A percentile compares a stretch with the other conserved stretches of the same genome.
These are phyloP conservation scores for Salix suchowensis DNA, from an alignment of 345 rosid species.

Conservation along the genomic window DNA sequence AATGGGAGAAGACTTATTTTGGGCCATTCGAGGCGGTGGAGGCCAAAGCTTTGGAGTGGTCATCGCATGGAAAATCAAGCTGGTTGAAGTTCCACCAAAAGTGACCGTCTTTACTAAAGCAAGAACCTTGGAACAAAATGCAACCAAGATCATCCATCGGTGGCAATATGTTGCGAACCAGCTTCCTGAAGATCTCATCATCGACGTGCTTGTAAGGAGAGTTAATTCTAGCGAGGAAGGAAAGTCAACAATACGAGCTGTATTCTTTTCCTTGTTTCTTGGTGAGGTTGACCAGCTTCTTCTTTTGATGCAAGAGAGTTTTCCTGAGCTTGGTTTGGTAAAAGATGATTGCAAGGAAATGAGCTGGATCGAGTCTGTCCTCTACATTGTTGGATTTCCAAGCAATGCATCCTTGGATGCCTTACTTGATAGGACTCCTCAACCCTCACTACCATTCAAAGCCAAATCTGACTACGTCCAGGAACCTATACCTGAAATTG, in stretches of 20 bases:
- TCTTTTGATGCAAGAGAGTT: not conserved
- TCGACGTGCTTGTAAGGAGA: slow-evolving; percentile 19
- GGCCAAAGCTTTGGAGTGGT: slow-evolving; percentile 70
- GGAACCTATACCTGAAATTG: slow-evolving; percentile 28
- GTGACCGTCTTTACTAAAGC: no score
- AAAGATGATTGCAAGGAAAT: no score
- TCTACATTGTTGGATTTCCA: no score
- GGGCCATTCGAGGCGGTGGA: slow-evolving; percentile 74
- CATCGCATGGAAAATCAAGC: slow-evolving; percentile 36
- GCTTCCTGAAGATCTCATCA: slow-evolving; percentile 43
- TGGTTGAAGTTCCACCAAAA: slow-evolving; percentile 15
- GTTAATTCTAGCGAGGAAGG: slow-evolving; percentile 16
- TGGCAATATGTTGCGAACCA: no score
- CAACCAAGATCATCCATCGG: no score
- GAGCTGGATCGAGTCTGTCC: no score
- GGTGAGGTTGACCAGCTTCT: slow-evolving; percentile 34
- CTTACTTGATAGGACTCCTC: slow-evolving; percentile 37
- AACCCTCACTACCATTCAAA: slow-evolving; percentile 36
- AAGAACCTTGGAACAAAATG: no score
- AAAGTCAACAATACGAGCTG: slow-evolving; percentile 29
- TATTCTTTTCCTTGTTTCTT: slow-evolving; percentile 29
- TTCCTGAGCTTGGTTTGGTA: slow-evolving; percentile 18
- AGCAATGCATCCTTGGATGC: slow-evolving; percentile 9
- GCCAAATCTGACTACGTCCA: slow-evolving; percentile 68
- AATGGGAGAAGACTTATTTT: not conserved